These are phyloP conservation scores for Przewalskia tangutica DNA, from an alignment of 257 asterid genomes.

Conservation along the genomic window DNA sequence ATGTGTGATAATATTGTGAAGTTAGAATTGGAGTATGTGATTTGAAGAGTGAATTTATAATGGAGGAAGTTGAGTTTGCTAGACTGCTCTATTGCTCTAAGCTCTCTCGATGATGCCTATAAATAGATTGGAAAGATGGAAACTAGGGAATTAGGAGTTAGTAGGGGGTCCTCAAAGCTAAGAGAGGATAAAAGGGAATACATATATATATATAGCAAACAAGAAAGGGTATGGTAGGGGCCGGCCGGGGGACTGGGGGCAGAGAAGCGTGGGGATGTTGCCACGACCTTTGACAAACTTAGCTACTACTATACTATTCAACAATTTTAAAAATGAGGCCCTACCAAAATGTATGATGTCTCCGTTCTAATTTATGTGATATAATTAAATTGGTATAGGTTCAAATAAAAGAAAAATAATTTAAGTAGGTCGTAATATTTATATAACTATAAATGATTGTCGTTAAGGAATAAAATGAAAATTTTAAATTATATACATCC, in stretches of 20 bases:
- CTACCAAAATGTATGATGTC: no score
- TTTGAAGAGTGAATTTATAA: neutral
- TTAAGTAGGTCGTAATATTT: no score
- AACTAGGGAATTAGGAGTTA: neutral
- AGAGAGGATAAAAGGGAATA: neutral
- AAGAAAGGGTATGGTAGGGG: neutral
- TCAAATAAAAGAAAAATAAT: no score
- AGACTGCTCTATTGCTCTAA: neutral
- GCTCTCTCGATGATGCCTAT: neutral
- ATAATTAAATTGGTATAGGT: no score
- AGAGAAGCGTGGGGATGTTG: neutral
- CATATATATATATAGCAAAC: neutral
- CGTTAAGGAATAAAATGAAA: no score
- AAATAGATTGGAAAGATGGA: neutral
- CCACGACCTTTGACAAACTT: slow-evolving; percentile 13
- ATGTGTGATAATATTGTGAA: neutral
- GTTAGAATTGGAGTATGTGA: neutral
- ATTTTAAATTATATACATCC: no score
- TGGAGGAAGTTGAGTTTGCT: neutral
- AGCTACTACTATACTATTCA: no score
- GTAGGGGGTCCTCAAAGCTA: neutral
- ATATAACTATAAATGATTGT: no score
- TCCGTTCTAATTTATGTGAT: no score
- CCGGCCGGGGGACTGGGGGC: slow-evolving; percentile 12
- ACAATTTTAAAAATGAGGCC: no score